Conservation (phyloP, 352 stramenopile species). For the Globisporangium iwayamae region DNA sequence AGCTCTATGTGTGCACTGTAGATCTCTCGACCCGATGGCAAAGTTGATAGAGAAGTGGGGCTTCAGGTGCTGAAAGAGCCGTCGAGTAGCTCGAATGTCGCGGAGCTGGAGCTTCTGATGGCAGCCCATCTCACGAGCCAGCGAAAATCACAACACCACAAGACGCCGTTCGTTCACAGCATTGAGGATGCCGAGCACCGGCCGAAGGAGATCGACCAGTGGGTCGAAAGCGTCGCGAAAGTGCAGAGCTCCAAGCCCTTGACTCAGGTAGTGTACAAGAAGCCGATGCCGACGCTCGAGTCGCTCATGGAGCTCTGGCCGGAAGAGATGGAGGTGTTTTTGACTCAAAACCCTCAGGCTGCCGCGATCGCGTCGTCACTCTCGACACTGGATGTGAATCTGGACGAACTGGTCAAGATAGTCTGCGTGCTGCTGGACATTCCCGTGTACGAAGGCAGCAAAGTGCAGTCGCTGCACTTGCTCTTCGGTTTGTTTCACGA, state of each 20-base stretch:
- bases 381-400: slow-evolving; percentile 70
- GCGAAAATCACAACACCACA: slow-evolving; percentile 25
- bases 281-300: slow-evolving; percentile 85
- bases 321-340: slow-evolving; percentile 71
- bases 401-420: slow-evolving; percentile 83
- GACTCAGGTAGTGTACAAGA: slow-evolving; percentile 79
- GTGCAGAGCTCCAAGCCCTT: slow-evolving; percentile 81
- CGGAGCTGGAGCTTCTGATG: slow-evolving; percentile 89
- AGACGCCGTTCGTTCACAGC: slow-evolving; percentile 64
- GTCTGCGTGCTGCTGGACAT: slow-evolving; percentile 92
- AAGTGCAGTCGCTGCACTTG: slow-evolving; percentile 89
- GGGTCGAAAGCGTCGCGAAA: slow-evolving; percentile 90
- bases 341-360: slow-evolving; percentile 27
- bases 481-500: slow-evolving; percentile 90
- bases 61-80: slow-evolving; percentile 88
- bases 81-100: slow-evolving; percentile 80
- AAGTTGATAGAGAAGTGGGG: slow-evolving; percentile 63
- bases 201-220: slow-evolving; percentile 87
- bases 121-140: slow-evolving; percentile 60
- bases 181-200: slow-evolving; percentile 89
- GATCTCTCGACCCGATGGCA: slow-evolving; percentile 86
- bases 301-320: slow-evolving; percentile 90
- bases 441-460: slow-evolving; percentile 75
- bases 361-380: slow-evolving; percentile 18
- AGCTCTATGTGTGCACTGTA: slow-evolving; percentile 12